phyloP scores from a whole-genome alignment of 495 filamentous ascomycete species.

The Monascus purpureus region DNA sequence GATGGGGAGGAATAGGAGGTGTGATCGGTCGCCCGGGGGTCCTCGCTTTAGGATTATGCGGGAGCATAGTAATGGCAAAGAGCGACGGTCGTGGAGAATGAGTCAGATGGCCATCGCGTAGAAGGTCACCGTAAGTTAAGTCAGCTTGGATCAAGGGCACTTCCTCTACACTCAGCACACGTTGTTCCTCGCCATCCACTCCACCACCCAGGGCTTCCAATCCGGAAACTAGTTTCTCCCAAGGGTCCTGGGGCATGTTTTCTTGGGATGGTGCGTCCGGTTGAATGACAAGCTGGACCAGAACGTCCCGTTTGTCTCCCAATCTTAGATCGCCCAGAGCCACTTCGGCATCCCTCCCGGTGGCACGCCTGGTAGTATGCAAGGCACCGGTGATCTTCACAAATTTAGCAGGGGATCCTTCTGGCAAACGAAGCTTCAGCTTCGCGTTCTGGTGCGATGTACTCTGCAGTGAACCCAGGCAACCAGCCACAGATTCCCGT shows the following conservation, averaged over 20 bases:
- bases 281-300: conserved; percentile 87
- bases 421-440: conserved; percentile 83
- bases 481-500: conserved; percentile 90
- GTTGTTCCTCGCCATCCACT: conserved; percentile 73
- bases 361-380: conserved; percentile 95
- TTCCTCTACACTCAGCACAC: conserved; percentile 80
- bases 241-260: conserved; percentile 78
- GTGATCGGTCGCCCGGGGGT: conserved; percentile 44
- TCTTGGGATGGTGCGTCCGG: conserved; percentile 82
- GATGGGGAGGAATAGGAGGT: conserved; percentile 89
- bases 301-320: conserved; percentile 92
- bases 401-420: conserved; percentile 95
- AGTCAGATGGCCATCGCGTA: conserved; percentile 77
- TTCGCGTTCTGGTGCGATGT: conserved; percentile 99
- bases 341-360: conserved; percentile 88
- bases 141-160: conserved; percentile 93
- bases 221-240: conserved; percentile 94
- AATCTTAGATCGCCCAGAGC: conserved; percentile 87
- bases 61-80: conserved; percentile 98
- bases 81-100: conserved; percentile 83
- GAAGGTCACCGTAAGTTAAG: conserved; percentile 83
- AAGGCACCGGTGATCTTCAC: conserved; percentile 96
- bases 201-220: conserved; percentile 91
- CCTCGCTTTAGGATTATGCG: conserved; percentile 48
- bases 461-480: conserved; percentile 84